Conservation (phyloP, 805 yeast genomes). For the Pichia paraexigua region DNA sequence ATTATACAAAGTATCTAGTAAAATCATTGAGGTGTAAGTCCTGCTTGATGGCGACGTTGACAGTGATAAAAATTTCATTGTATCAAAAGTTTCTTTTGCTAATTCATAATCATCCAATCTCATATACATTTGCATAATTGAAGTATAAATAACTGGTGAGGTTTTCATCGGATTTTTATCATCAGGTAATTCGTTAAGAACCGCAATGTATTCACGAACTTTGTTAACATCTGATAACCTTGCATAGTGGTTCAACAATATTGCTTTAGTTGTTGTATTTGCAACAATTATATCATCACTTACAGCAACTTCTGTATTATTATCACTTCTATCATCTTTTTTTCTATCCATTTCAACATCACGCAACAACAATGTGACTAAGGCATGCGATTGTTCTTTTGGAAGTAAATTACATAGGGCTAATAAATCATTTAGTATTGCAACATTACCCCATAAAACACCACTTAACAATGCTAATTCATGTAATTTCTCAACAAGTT, state of each 20-base stretch:
- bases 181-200: conserved; percentile 9
- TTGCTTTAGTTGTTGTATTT: conserved; percentile 35
- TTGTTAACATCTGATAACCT: conserved; percentile 29
- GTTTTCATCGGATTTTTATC: conserved; percentile 11
- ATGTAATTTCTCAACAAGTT: conserved; percentile 31
- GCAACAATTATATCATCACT: conserved; percentile 20
- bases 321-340: not conserved
- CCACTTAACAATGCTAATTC: conserved; percentile 24
- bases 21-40: conserved; percentile 67
- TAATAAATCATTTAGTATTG: conserved; percentile 33
- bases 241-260: conserved; percentile 39
- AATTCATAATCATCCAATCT: conserved; percentile 42
- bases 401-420: conserved; percentile 20
- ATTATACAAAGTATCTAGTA: conserved; percentile 51
- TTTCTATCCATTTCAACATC: conserved; percentile 15
- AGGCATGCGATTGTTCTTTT: conserved; percentile 14
- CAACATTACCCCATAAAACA: conserved; percentile 20
- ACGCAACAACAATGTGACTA: conserved; percentile 29
- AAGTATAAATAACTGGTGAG: conserved; percentile 38
- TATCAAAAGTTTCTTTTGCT: conserved; percentile 69
- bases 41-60: conserved; percentile 57
- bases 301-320: conserved; percentile 1
- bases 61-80: conserved; percentile 72
- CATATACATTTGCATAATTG: conserved; percentile 54
- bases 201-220: conserved; percentile 35